Base-by-base conservation (phyloP, 2,329 filamentous ascomycete species). In the Tympanopsis confertula region DNA sequence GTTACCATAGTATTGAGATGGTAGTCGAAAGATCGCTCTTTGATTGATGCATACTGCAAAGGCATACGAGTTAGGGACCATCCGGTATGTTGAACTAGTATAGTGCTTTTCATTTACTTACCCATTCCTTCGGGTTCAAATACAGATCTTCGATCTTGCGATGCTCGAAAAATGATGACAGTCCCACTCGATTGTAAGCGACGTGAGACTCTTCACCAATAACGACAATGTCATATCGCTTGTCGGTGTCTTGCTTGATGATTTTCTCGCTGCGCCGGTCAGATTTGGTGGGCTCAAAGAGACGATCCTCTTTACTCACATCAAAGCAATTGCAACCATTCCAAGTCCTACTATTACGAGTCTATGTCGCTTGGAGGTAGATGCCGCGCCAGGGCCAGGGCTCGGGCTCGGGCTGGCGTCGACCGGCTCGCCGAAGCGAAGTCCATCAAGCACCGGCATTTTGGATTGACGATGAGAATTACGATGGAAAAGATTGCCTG, bases 271-370 rank as follows among this genome's bases (percentile, higher is more conserved):
- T 93, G 48, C 12, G 13, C 15, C 5, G 37, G 19, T 20, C 7
- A 10, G 7, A 19, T 45, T 44, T 47, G 39, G 13, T 13, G n/a
- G 12, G 13, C 36, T 13, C 13, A 7, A 20, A 18, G 10, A 5
- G 19, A 13, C 20, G 15, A 19, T 13, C 28, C 5, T 29, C 19
- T 20, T 24, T 7, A 67, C 81, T 68, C 62, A 89, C 83, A 93
- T 86, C 55, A 93, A 89, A 30, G 83, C 79, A 47, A 91, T 82
- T 28, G 82, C 86, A 33, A 94, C 87, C 88, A 95, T 95, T 2
- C 87, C 87, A 59, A 94, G 60, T 7, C 87, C 87, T 28, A 94
- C 85, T 26, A 94, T 78, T 2, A 93, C 86, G 24, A 93, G 62
- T 51, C 70, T 78, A 56, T 84, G 86, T 43, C 74, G 63, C 42